Percentiles rank a stretch among this genome's conserved stretches.
Conservation (phyloP, 495 filamentous ascomycete species). For the Aspergillus homomorphus region DNA sequence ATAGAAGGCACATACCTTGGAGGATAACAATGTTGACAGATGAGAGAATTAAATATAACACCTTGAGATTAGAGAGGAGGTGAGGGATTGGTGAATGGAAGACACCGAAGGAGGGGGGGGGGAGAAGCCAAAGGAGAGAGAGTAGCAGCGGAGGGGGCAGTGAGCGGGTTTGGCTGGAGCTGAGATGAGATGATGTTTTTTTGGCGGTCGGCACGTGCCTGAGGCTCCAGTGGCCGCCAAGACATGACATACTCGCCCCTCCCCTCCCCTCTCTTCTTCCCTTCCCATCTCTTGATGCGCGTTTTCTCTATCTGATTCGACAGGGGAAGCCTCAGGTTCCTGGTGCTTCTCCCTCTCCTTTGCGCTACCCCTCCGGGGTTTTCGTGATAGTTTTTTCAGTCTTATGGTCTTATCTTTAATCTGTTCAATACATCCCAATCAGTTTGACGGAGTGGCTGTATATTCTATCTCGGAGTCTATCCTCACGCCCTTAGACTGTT, state of each 20-base stretch:
- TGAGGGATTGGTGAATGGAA: not conserved
- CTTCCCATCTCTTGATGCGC: slow-evolving; percentile 4
- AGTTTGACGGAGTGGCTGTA: not conserved
- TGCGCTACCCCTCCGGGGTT: slow-evolving; percentile 15
- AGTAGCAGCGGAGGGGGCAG: slow-evolving; percentile 9
- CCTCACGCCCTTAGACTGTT: not conserved
- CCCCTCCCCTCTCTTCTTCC: slow-evolving; percentile 1
- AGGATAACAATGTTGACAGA: not conserved
- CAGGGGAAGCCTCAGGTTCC: slow-evolving; percentile 20
- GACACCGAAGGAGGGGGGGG: too few relatives aligned
- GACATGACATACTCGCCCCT: slow-evolving; percentile 15
- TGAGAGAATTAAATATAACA: not conserved
- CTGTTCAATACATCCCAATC: not conserved
- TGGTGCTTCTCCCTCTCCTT: slow-evolving; percentile 17
- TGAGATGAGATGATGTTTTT: slow-evolving; percentile 31
- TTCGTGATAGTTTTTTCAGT: slow-evolving; percentile 8
- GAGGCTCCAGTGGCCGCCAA: slow-evolving; percentile 6
- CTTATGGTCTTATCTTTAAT: slow-evolving; percentile 1
- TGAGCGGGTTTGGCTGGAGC: slow-evolving; percentile 8
- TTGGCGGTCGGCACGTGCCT: slow-evolving; percentile 16
- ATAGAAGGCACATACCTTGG: not conserved
- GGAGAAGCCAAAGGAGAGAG: not conserved
- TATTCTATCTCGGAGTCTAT: too few relatives aligned
- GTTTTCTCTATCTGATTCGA: slow-evolving; percentile 8
- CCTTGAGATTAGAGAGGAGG: not conserved